phyloP scores from a whole-genome alignment of 768 basidiomycete species.

The Royoungia palumana region DNA sequence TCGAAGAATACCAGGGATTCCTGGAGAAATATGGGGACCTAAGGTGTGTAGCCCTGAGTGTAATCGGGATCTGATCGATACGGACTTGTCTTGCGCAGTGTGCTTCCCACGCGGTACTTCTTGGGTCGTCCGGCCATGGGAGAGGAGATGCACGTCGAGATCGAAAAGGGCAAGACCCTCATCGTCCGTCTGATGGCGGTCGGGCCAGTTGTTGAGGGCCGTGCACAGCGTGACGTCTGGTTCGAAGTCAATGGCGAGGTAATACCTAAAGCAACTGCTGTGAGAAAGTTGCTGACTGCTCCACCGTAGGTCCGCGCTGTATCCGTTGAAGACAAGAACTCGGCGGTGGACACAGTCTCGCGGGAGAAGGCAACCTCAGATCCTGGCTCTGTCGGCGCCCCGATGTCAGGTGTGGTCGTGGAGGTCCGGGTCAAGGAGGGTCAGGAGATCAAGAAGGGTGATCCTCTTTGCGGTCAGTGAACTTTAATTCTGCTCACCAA shows the following conservation, averaged over 20 bases:
- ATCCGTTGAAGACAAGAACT: constrained; percentile 93
- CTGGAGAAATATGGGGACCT: constrained; percentile 94
- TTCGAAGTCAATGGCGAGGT: constrained; percentile 98
- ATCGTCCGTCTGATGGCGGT: constrained; percentile 95
- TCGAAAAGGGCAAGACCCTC: constrained; percentile 95
- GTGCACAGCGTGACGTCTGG: constrained; percentile 94
- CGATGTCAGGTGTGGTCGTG: constrained; percentile 97
- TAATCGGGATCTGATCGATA: constrained; percentile 4
- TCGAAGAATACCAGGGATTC: constrained; percentile 95
- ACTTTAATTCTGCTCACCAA: constrained; percentile 11
- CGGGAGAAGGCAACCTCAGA: constrained; percentile 93
- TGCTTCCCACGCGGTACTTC: constrained; percentile 97
- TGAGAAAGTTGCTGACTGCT: constrained; percentile 15
- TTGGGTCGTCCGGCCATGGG: constrained; percentile 85
- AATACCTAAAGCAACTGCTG: constrained; percentile 18
- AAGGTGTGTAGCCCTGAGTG: constrained; percentile 50
- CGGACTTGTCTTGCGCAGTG: constrained; percentile 45
- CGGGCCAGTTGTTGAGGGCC: constrained; percentile 88
- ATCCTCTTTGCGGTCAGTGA: constrained; percentile 83
- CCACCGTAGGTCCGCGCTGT: constrained; percentile 81
- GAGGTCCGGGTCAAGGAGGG: constrained; percentile 98
- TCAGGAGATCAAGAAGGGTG: constrained; percentile 96
- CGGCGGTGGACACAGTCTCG: constrained; percentile 91
- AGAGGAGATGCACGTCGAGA: constrained; percentile 96
- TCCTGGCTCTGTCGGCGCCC: constrained; percentile 95